Evolutionary conservation across 2,329 filamentous ascomycete species (phyloP).

Genomic region (Cordyceps militaris): DNA sequence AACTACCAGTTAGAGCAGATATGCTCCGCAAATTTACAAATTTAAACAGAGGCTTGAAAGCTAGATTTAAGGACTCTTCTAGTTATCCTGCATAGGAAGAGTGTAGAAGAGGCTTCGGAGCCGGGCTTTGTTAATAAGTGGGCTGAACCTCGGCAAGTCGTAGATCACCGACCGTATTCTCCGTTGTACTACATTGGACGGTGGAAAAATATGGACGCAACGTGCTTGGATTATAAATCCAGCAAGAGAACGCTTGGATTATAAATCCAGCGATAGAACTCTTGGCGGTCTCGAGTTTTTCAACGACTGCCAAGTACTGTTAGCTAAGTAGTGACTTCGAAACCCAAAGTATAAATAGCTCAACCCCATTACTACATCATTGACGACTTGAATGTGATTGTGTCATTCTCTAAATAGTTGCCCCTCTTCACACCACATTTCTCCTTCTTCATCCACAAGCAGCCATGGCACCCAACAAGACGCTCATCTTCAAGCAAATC

Average conservation of each 20-base stretch:
- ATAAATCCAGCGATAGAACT: background rate
- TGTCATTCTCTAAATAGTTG: background rate
- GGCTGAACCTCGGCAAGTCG: background rate
- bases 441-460: background rate
- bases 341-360: background rate
- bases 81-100: background rate
- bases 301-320: background rate
- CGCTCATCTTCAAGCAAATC: slow-evolving; percentile 63
- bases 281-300: background rate
- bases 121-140: background rate
- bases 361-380: background rate
- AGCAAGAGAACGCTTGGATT: background rate
- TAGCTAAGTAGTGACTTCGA: background rate
- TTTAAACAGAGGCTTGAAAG: too few species aligned
- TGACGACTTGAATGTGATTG: background rate
- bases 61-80: too few species aligned
- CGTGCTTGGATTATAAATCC: slow-evolving; percentile 5
- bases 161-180: background rate
- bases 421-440: background rate
- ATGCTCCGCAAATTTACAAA: too few species aligned
- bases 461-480: slow-evolving; percentile 55
- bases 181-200: background rate
- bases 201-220: background rate
- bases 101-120: too few species aligned
- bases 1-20: too few species aligned